Conservation (phyloP, 2,329 filamentous ascomycete species). For the Geosmithia flava region DNA sequence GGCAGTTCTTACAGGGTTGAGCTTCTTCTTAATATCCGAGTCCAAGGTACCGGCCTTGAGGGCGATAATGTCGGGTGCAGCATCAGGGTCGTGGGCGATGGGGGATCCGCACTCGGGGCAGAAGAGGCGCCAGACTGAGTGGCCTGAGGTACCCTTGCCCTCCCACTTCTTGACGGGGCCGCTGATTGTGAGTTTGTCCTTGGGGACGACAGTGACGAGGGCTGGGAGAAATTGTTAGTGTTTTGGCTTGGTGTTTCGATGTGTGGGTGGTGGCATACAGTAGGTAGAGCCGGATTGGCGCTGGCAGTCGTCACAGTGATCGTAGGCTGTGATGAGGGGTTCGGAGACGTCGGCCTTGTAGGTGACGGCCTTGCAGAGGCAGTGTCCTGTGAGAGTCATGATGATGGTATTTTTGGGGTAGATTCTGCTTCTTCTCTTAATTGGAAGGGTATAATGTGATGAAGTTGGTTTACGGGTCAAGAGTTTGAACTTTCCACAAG, state of each 20-base stretch:
- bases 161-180: conserved; percentile 54
- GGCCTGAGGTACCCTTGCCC: conserved; percentile 46
- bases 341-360: conserved; percentile 46
- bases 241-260: neutral
- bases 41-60: conserved; percentile 56
- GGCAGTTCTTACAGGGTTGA: conserved; percentile 46
- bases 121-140: conserved; percentile 55
- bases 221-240: conserved; percentile 24
- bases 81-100: conserved; percentile 58
- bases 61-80: conserved; percentile 58
- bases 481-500: neutral
- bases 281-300: conserved; percentile 58
- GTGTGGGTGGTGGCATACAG: conserved; percentile 29
- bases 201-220: conserved; percentile 53
- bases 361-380: conserved; percentile 59
- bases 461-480: too few relatives aligned
- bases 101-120: conserved; percentile 58
- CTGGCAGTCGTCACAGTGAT: conserved; percentile 64
- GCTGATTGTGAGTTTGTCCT: conserved; percentile 50
- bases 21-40: conserved; percentile 50
- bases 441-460: neutral
- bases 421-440: too few relatives aligned
- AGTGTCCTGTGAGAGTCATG: conserved; percentile 58
- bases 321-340: conserved; percentile 47
- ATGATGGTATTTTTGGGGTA: conserved; percentile 9